phyloP scores from a whole-genome alignment of 2,329 filamentous ascomycete genomes.

The Neurospora crassa region DNA sequence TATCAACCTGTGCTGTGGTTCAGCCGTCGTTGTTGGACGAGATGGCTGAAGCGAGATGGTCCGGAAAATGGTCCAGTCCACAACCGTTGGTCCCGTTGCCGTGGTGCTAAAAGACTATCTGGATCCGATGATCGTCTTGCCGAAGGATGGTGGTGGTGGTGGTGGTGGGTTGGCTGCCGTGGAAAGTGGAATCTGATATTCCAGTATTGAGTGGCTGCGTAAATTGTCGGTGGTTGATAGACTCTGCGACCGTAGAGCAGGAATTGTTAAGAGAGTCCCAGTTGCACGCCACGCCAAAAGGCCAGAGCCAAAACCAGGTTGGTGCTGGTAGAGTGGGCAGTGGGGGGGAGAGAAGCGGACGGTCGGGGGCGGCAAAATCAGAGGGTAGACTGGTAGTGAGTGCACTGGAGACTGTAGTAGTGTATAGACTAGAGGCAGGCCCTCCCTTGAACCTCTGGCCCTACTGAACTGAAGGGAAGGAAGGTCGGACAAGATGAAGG shows the following conservation, averaged over 20 bases:
- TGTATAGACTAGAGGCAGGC: background rate
- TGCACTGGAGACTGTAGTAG: background rate
- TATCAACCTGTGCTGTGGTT: background rate
- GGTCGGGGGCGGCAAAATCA: background rate
- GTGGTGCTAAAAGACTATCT: background rate
- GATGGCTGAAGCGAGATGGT: background rate
- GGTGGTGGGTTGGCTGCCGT: background rate
- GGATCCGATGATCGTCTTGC: background rate
- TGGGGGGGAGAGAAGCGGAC: background rate
- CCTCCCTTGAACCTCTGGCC: conserved; percentile 1
- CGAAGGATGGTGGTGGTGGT: background rate
- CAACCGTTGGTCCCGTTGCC: background rate
- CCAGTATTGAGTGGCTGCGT: background rate
- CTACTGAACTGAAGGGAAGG: conserved; percentile 4
- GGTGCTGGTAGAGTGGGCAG: background rate
- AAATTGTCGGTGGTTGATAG: background rate
- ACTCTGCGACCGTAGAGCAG: background rate
- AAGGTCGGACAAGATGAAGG: conserved; percentile 13
- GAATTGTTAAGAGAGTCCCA: background rate
- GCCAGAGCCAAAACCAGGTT: background rate
- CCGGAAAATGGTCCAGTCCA: background rate
- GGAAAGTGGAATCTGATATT: background rate
- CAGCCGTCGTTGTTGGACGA: background rate
- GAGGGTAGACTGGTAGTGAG: background rate
- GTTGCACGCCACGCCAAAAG: background rate